phyloP scores from a whole-genome alignment of 1,139 yeast species.

The Hemisphaericaspora xylofermentans region DNA sequence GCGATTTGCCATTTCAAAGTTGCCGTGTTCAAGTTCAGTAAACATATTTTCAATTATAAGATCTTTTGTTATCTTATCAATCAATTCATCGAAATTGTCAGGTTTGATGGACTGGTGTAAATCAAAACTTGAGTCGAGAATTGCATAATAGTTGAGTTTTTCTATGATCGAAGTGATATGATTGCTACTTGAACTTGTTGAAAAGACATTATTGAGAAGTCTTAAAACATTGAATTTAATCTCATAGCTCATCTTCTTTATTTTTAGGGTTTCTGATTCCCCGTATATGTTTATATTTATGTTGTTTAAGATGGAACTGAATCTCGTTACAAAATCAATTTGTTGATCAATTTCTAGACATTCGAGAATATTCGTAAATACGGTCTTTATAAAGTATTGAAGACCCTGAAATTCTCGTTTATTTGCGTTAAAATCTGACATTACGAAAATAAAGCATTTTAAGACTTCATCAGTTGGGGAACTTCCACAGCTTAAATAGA shows the following conservation, averaged over 20 bases:
- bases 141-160: neutral
- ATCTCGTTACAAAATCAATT: neutral
- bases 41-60: neutral
- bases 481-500: conserved; percentile 1
- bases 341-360: neutral
- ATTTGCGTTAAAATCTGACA: conserved; percentile 20
- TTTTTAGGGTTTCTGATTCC: neutral
- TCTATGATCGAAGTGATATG: neutral
- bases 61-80: neutral
- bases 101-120: neutral
- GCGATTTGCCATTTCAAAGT: conserved; percentile 4
- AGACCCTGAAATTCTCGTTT: conserved; percentile 11
- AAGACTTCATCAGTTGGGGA: neutral
- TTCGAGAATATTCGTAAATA: conserved; percentile 6
- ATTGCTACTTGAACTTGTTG: neutral
- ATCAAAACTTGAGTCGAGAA: neutral
- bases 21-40: conserved; percentile 4
- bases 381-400: conserved; percentile 10
- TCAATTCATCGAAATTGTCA: neutral
- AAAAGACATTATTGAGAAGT: conserved; percentile 9
- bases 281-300: conserved; percentile 4
- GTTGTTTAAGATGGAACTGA: neutral
- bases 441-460: conserved; percentile 12
- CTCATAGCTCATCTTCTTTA: conserved; percentile 11
- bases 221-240: conserved; percentile 13